A percentile compares a stretch with the other conserved stretches of the same genome.
Evolutionary conservation across 495 filamentous ascomycete genomes (phyloP).

Genomic region (Xylaria nigripes): DNA sequence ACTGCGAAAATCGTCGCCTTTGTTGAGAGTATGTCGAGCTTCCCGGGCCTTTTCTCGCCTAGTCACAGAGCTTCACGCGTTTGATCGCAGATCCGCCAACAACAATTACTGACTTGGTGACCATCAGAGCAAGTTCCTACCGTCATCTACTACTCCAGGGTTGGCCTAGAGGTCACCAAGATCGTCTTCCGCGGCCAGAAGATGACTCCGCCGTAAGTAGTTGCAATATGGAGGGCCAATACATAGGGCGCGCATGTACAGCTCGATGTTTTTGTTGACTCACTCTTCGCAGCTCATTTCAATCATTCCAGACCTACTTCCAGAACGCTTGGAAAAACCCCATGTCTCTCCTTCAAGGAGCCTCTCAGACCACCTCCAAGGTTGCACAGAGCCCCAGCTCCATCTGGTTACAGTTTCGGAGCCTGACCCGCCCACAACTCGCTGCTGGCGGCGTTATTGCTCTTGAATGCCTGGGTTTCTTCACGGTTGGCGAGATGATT

Average conservation of each 20-base stretch:
- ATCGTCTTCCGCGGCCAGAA: slow-evolving; percentile 80
- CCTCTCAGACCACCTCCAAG: slow-evolving; percentile 28
- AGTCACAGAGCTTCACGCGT: neutral
- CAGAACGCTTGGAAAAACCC: slow-evolving; percentile 70
- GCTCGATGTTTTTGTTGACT: slow-evolving; percentile 13
- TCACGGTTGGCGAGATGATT: slow-evolving; percentile 95
- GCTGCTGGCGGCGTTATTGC: slow-evolving; percentile 61
- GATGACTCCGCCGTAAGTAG: slow-evolving; percentile 88
- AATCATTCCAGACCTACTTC: slow-evolving; percentile 82
- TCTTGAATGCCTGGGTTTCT: slow-evolving; percentile 92
- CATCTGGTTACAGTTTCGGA: slow-evolving; percentile 57
- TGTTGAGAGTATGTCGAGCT: slow-evolving; percentile 67
- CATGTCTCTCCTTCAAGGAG: slow-evolving; percentile 32
- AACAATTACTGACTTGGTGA: slow-evolving; percentile 5
- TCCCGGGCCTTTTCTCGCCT: neutral
- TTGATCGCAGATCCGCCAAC: neutral
- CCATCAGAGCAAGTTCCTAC: slow-evolving; percentile 71
- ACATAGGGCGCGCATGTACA: neutral
- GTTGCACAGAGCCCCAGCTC: slow-evolving; percentile 25
- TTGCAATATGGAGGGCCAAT: neutral
- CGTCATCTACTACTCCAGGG: slow-evolving; percentile 81
- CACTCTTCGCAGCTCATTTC: slow-evolving; percentile 49
- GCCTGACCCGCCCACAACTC: slow-evolving; percentile 59
- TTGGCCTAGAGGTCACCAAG: slow-evolving; percentile 78
- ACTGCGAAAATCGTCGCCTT: slow-evolving; percentile 73